A percentile compares a stretch with the other conserved stretches of the same genome.
Evolutionary conservation across 305 asterid species (phyloP).

Genomic region (Solanum hybrid): DNA sequence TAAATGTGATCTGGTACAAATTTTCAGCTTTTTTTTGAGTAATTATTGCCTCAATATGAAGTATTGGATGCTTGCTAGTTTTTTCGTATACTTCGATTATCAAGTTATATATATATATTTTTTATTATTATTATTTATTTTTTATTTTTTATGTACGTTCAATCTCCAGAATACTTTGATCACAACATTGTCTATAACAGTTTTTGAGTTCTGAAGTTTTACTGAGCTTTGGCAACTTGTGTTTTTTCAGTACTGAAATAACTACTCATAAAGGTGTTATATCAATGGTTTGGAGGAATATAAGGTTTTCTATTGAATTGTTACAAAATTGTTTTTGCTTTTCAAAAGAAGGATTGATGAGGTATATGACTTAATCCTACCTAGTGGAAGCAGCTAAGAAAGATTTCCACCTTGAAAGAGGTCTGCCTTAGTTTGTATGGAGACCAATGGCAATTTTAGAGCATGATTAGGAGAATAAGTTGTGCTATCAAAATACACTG

Average conservation of each 20-base stretch:
- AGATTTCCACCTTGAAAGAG: not conserved
- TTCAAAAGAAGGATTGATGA: not conserved
- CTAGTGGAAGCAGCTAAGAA: not conserved
- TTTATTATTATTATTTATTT: too few species aligned
- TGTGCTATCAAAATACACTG: not conserved
- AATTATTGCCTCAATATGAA: not conserved
- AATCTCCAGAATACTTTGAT: not conserved
- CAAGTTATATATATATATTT: not conserved
- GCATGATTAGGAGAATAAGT: not conserved
- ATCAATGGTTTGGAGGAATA: not conserved
- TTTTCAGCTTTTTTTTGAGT: not conserved
- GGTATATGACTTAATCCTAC: not conserved
- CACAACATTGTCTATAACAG: not conserved
- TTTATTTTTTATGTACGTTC: not conserved
- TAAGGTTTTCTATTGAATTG: not conserved
- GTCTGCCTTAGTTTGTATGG: not conserved
- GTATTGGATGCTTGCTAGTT: not conserved
- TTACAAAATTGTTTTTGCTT: not conserved
- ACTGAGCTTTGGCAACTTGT: not conserved
- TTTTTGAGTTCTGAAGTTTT: not conserved
- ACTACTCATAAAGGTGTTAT: not conserved
- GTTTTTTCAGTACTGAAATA: not conserved
- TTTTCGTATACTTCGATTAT: not conserved
- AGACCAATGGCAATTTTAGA: not conserved
- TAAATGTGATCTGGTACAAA: constrained; percentile 78